Evolutionary conservation across 2,329 filamentous ascomycete genomes (phyloP).

Genomic region (Clarireedia sp.): DNA sequence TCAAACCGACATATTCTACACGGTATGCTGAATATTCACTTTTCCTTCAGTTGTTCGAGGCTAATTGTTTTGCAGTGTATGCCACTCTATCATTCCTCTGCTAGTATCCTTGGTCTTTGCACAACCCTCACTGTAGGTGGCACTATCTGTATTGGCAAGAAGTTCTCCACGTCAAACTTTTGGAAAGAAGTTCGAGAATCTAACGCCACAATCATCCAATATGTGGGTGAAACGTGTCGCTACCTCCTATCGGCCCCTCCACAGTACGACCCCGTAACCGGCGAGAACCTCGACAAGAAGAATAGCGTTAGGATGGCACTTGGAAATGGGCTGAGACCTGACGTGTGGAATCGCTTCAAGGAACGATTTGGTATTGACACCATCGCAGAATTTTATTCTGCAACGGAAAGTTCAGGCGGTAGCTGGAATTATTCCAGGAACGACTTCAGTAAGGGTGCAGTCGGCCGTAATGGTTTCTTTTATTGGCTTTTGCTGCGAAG

Average conservation of each 20-base stretch:
- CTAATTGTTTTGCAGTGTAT: constrained; percentile 51
- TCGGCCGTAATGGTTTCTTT: constrained; percentile 64
- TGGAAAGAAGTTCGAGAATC: constrained; percentile 68
- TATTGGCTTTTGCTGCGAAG: constrained; percentile 45
- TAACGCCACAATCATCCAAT: constrained; percentile 70
- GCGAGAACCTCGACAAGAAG: constrained; percentile 61
- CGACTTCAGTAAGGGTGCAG: constrained; percentile 64
- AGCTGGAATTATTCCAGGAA: constrained; percentile 70
- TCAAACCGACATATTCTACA: constrained; percentile 64
- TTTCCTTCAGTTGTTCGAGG: constrained; percentile 10
- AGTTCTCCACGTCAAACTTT: constrained; percentile 70
- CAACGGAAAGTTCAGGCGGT: constrained; percentile 63
- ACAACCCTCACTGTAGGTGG: constrained; percentile 51
- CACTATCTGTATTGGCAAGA: constrained; percentile 65
- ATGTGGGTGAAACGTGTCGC: constrained; percentile 80
- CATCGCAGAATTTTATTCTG: constrained; percentile 74
- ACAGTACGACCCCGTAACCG: constrained; percentile 53
- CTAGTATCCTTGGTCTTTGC: constrained; percentile 59
- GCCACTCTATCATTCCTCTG: constrained; percentile 84
- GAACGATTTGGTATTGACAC: constrained; percentile 67
- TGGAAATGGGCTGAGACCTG: constrained; percentile 77
- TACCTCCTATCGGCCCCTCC: constrained; percentile 65
- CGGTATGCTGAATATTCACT: constrained; percentile 39
- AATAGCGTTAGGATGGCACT: constrained; percentile 69
- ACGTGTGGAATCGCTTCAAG: constrained; percentile 80